Conservation (phyloP, 129 eudicot genomes). For the Logfia minima region DNA sequence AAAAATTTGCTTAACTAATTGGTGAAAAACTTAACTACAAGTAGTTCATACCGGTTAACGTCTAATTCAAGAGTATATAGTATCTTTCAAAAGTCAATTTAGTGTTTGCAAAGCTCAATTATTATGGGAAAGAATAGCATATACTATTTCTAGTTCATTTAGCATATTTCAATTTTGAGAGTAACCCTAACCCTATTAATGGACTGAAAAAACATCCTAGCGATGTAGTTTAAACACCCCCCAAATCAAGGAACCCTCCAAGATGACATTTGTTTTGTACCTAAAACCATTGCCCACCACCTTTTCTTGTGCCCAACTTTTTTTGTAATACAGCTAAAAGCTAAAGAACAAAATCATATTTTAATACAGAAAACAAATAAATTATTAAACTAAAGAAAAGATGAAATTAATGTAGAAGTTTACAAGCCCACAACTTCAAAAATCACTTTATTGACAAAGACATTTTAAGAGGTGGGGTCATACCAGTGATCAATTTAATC, state of each 20-base stretch:
- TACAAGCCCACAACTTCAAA: slow-evolving; percentile 50
- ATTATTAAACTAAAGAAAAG: slow-evolving; percentile 26
- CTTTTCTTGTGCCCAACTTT: slow-evolving; percentile 56
- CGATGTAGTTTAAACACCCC: slow-evolving; percentile 42
- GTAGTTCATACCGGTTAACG: neutral
- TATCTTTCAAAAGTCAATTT: neutral
- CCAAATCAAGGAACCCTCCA: slow-evolving; percentile 58
- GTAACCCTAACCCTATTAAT: slow-evolving; percentile 47
- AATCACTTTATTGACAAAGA: slow-evolving; percentile 49
- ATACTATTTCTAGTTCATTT: neutral
- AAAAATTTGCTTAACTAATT: no score
- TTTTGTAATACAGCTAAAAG: slow-evolving; percentile 73
- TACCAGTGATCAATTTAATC: slow-evolving; percentile 26
- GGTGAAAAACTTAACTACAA: neutral
- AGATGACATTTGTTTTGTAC: slow-evolving; percentile 45
- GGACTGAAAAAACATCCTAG: slow-evolving; percentile 25
- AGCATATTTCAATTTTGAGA: slow-evolving; percentile 12
- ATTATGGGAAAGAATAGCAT: neutral
- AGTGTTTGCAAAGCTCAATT: neutral
- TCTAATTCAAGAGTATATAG: no score
- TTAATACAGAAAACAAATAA: slow-evolving; percentile 28
- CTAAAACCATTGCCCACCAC: slow-evolving; percentile 53
- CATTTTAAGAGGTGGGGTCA: slow-evolving; percentile 25
- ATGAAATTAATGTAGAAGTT: slow-evolving; percentile 15
- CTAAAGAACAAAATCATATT: slow-evolving; percentile 38